phyloP scores from a whole-genome alignment of 495 filamentous ascomycete genomes.

The Emericellopsis terricola region DNA sequence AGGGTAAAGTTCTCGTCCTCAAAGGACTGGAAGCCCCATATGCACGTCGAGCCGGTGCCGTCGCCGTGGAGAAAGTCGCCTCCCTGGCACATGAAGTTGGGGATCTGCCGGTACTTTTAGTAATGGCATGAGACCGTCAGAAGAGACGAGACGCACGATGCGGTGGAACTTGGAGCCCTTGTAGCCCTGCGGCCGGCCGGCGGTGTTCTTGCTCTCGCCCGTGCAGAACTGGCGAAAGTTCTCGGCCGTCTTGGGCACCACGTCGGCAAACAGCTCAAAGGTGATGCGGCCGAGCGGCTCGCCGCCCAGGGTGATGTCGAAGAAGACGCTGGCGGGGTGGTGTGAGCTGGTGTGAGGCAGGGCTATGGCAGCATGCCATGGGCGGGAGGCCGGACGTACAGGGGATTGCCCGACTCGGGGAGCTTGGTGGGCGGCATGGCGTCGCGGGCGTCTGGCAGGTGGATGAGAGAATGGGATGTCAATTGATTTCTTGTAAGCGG shows the following conservation, averaged over 20 bases:
- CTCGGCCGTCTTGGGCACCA: constrained; percentile 85
- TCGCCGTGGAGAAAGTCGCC: constrained; percentile 94
- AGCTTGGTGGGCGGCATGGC: no score
- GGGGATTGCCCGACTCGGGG: no score
- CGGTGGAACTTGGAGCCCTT: constrained; percentile 87
- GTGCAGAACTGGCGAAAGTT: constrained; percentile 97
- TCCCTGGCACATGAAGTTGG: constrained; percentile 97
- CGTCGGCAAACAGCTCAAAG: constrained; percentile 77
- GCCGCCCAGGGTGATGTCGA: constrained; percentile 69
- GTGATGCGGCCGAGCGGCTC: constrained; percentile 53
- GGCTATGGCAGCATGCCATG: no score
- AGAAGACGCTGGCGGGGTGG: constrained; percentile 56
- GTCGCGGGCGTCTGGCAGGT: no score
- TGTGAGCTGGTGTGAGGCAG: no score
- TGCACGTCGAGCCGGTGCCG: constrained; percentile 91
- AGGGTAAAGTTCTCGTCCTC: constrained; percentile 90
- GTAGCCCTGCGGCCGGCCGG: constrained; percentile 78
- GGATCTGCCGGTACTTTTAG: no score
- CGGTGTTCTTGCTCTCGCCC: constrained; percentile 68
- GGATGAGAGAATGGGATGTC: no score
- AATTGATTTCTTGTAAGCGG: no score
- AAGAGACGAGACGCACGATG: no score
- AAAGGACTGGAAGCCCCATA: constrained; percentile 97
- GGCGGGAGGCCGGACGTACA: no score
- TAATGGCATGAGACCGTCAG: no score